Conservation (phyloP, 768 basidiomycete species). For the Tulasnella sp. region DNA sequence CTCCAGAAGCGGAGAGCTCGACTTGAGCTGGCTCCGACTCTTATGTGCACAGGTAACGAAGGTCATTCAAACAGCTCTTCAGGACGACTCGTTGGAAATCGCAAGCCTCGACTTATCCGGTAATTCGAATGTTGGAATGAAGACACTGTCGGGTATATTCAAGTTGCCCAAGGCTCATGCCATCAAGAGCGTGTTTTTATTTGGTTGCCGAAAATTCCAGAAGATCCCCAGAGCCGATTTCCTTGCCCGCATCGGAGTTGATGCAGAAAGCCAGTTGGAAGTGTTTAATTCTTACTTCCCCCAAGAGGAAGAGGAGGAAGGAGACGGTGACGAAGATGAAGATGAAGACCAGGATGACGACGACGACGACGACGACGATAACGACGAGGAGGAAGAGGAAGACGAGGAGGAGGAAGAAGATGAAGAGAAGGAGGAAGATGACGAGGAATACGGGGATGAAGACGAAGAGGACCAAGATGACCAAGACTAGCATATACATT, state of each 20-base stretch:
- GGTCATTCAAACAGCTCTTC: background rate
- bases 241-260: background rate
- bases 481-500: no score
- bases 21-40: background rate
- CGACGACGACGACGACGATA: no score
- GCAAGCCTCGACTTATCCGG: background rate
- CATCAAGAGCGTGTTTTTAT: background rate
- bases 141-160: background rate
- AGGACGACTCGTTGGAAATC: background rate
- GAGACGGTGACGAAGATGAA: no score
- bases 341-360: no score
- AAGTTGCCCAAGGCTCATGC: background rate
- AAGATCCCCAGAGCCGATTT: background rate
- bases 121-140: background rate
- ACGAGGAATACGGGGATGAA: no score
- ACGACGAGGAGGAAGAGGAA: no score
- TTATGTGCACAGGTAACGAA: background rate
- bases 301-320: no score
- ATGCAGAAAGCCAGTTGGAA: background rate
- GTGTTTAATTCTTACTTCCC: background rate
- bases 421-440: no score
- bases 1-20: background rate
- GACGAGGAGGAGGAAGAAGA: no score
- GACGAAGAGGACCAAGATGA: no score
- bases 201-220: background rate